phyloP scores from a whole-genome alignment of 495 filamentous ascomycete genomes.

The Diplogelasinospora grovesii region DNA sequence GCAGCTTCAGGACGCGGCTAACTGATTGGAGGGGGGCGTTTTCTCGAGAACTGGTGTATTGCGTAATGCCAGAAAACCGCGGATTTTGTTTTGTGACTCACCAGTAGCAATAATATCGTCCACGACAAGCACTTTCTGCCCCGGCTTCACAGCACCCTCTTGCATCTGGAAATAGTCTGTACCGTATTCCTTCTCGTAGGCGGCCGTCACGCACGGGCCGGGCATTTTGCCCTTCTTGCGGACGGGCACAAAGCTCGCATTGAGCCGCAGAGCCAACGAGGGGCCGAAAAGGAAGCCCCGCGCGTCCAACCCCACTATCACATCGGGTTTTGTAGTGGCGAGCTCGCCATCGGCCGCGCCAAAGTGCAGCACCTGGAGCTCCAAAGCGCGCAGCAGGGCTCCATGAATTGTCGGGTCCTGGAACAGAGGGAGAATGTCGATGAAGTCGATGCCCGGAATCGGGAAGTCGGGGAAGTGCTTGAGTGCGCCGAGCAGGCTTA shows the following conservation, averaged over 20 bases:
- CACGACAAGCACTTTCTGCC: conserved; percentile 85
- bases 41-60: conserved; percentile 1
- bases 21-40: conserved; percentile 3
- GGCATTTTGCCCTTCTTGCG: conserved; percentile 96
- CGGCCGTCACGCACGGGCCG: conserved; percentile 73
- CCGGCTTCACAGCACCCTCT: conserved; percentile 69
- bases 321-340: conserved; percentile 56
- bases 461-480: conserved; percentile 90
- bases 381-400: conserved; percentile 75
- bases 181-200: conserved; percentile 94
- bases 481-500: conserved; percentile 51
- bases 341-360: conserved; percentile 22
- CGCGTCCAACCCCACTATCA: conserved; percentile 88
- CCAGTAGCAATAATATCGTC: conserved; percentile 99
- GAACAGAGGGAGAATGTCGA: conserved; percentile 98
- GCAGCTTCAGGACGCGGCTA: not conserved
- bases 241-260: conserved; percentile 87
- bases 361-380: conserved; percentile 65
- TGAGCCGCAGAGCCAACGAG: conserved; percentile 74
- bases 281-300: conserved; percentile 95
- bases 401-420: conserved; percentile 67
- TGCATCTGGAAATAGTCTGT: conserved; percentile 97
- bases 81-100: conserved; percentile 36
- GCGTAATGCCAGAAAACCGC: conserved; percentile 1
- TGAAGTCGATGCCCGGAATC: conserved; percentile 87